Percentiles rank a stretch among this genome's conserved stretches.
phyloP scores from a whole-genome alignment of 2,329 filamentous ascomycete species.

The Fusarium palustre region DNA sequence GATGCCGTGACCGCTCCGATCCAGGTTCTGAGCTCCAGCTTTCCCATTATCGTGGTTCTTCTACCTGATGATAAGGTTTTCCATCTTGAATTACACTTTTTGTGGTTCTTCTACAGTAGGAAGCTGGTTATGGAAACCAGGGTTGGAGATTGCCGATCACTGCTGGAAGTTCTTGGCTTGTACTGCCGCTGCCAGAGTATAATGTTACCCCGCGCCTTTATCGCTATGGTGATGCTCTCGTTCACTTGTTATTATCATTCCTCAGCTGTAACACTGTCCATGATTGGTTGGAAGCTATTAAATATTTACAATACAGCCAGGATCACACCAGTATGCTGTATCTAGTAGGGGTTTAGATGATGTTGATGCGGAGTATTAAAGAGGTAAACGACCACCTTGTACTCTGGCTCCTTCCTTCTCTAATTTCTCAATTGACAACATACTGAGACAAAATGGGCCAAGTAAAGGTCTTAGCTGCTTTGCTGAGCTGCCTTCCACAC shows the following conservation, averaged over 20 bases:
- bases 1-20: neutral
- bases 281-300: neutral
- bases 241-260: neutral
- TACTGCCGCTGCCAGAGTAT: neutral
- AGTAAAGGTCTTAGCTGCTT: conserved; percentile 1
- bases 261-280: neutral
- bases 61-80: too few relatives aligned
- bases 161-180: conserved; percentile 17
- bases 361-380: conserved; percentile 3
- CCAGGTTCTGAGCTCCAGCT: too few relatives aligned
- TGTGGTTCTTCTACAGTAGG: conserved; percentile 15
- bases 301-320: neutral
- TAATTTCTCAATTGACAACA: neutral
- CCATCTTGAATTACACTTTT: too few relatives aligned
- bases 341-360: neutral
- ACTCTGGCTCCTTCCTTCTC: neutral
- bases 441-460: conserved; percentile 4
- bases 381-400: neutral
- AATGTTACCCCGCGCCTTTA: conserved; percentile 17
- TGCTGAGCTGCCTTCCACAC: conserved; percentile 19
- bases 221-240: neutral
- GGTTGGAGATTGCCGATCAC: conserved; percentile 17
- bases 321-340: neutral
- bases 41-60: too few relatives aligned
- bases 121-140: conserved; percentile 23